These are phyloP conservation scores for Citrullus colocynthis DNA, from an alignment of 306 rosid genomes.

Conservation along the genomic window DNA sequence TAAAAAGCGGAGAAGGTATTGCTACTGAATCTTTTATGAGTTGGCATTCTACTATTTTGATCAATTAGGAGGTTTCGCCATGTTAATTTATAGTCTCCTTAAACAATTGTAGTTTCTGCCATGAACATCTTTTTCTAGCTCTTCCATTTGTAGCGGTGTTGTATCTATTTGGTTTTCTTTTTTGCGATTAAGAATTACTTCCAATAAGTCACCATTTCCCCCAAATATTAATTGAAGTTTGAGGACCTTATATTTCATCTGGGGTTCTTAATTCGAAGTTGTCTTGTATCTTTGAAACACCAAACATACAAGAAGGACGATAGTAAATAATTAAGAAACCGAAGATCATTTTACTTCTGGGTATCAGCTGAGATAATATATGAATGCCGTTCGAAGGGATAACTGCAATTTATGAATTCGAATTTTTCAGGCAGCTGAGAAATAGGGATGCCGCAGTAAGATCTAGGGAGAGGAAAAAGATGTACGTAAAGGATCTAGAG, in stretches of 20 bases:
- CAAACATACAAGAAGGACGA: not conserved
- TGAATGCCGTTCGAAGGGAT: not conserved
- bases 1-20: slow-evolving; percentile 52
- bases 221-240: not conserved
- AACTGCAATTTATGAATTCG: not conserved
- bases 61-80: not conserved
- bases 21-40: not conserved
- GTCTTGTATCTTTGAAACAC: not conserved
- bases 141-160: not conserved
- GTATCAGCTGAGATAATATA: not conserved
- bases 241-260: not conserved
- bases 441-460: slow-evolving; percentile 84
- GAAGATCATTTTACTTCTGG: not conserved
- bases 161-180: not conserved
- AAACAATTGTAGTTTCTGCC: not conserved
- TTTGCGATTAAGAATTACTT: not conserved
- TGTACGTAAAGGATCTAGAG: slow-evolving; percentile 63
- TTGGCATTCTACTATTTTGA: not conserved
- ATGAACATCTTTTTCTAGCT: not conserved
- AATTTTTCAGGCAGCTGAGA: slow-evolving; percentile 63
- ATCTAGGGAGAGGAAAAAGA: slow-evolving; percentile 84
- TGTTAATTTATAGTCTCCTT: not conserved
- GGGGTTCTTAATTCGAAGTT: not conserved
- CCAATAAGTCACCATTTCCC: not conserved
- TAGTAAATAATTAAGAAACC: not conserved